Conservation (phyloP, 805 yeast genomes). For the Lachancea sp. region DNA sequence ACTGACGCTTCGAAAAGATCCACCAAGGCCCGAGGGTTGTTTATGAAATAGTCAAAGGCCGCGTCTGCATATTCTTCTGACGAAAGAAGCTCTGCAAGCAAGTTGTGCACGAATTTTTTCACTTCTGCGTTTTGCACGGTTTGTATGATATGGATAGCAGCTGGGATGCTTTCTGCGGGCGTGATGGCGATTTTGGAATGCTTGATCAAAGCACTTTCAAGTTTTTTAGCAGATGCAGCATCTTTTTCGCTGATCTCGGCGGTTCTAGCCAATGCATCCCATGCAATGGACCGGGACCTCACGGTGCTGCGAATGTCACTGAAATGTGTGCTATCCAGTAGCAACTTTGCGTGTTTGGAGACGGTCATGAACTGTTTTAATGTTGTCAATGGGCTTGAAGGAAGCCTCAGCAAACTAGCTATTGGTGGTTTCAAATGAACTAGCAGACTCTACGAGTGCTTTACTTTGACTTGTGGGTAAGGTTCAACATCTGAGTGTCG, state of each 20-base stretch:
- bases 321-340: conserved; percentile 59
- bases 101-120: conserved; percentile 27
- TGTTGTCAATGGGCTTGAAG: neutral
- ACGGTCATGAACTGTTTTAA: neutral
- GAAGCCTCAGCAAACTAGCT: neutral
- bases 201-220: conserved; percentile 25
- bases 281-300: conserved; percentile 76
- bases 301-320: conserved; percentile 60
- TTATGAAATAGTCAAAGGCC: conserved; percentile 19
- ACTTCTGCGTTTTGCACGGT: conserved; percentile 24
- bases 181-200: conserved; percentile 4
- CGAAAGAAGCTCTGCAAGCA: conserved; percentile 28
- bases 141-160: conserved; percentile 23
- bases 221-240: conserved; percentile 41
- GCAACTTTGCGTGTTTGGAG: conserved; percentile 16
- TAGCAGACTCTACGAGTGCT: neutral
- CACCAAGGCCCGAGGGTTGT: conserved; percentile 17
- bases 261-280: conserved; percentile 85
- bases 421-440: neutral
- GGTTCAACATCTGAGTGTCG: too few relatives aligned
- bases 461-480: too few relatives aligned
- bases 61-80: conserved; percentile 16
- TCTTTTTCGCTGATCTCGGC: conserved; percentile 60
- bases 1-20: conserved; percentile 24
- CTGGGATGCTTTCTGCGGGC: conserved; percentile 5